Conservation (phyloP, 257 asterid genomes). For the Hygrophila difformis region DNA sequence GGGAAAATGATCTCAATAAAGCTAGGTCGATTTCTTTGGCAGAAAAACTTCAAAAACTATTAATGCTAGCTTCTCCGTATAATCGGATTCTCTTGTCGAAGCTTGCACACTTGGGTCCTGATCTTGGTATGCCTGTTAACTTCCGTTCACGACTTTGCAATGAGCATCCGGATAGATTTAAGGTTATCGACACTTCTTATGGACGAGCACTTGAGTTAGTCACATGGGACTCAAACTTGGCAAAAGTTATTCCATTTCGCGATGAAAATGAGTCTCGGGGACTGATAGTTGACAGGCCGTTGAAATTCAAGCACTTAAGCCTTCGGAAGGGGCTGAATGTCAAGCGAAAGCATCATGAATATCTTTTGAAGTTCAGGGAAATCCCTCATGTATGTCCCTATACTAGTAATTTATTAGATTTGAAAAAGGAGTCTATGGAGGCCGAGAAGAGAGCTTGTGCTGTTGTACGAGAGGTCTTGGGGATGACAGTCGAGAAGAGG, state of each 20-base stretch:
- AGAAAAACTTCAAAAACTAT: constrained; percentile 64
- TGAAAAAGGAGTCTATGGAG: constrained; percentile 49
- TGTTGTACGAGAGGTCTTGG: constrained; percentile 76
- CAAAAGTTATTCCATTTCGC: constrained; percentile 30
- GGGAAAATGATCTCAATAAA: constrained; percentile 51
- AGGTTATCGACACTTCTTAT: constrained; percentile 71
- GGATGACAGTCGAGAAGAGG: constrained; percentile 81
- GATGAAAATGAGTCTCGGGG: constrained; percentile 40
- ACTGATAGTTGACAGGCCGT: constrained; percentile 78
- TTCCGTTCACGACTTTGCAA: constrained; percentile 76
- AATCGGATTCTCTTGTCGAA: constrained; percentile 62
- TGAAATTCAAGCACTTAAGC: constrained; percentile 65
- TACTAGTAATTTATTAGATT: constrained; percentile 33
- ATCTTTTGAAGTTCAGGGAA: constrained; percentile 53
- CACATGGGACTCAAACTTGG: constrained; percentile 54
- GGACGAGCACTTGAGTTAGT: constrained; percentile 93
- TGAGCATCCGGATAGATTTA: constrained; percentile 72
- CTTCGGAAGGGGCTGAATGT: constrained; percentile 76
- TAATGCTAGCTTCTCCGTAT: constrained; percentile 80
- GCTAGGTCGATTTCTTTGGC: constrained; percentile 41
- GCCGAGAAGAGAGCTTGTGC: constrained; percentile 94
- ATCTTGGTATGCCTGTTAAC: constrained; percentile 74
- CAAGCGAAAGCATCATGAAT: constrained; percentile 67
- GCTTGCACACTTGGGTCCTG: constrained; percentile 77
- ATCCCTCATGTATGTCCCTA: constrained; percentile 71